A percentile compares a stretch with the other conserved stretches of the same genome.
phyloP scores from a whole-genome alignment of 1,284 basidiomycete genomes.

The Sporisorium reilianum region DNA sequence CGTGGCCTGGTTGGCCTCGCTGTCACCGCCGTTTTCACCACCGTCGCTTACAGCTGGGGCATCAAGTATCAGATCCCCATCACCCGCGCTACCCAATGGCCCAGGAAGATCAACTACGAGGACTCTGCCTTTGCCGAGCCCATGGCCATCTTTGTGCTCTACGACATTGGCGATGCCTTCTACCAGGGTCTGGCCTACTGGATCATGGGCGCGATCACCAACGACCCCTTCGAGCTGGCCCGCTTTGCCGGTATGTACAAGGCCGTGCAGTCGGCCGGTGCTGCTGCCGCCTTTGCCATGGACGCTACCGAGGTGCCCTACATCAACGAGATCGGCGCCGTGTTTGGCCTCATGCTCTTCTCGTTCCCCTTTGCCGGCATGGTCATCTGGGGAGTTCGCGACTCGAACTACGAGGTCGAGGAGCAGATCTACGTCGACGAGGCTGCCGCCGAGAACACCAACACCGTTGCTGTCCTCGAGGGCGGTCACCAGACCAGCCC shows the following conservation, averaged over 20 bases:
- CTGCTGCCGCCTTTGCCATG: slow-evolving; percentile 50
- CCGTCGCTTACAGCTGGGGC: slow-evolving; percentile 38
- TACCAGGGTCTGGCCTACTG: slow-evolving; percentile 52
- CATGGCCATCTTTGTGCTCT: slow-evolving; percentile 36
- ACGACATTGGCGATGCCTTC: slow-evolving; percentile 40
- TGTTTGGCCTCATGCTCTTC: slow-evolving; percentile 34
- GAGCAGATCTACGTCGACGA: slow-evolving; percentile 35
- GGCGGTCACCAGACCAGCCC: slow-evolving; percentile 9
- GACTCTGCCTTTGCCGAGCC: slow-evolving; percentile 35
- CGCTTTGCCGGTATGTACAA: slow-evolving; percentile 56
- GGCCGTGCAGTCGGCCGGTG: slow-evolving; percentile 56
- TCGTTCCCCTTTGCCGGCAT: slow-evolving; percentile 31
- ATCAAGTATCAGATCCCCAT: slow-evolving; percentile 43
- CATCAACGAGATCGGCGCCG: slow-evolving; percentile 42
- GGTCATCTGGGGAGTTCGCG: slow-evolving; percentile 28
- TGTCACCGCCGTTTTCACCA: slow-evolving; percentile 24
- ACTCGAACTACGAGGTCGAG: slow-evolving; percentile 41
- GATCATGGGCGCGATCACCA: slow-evolving; percentile 59
- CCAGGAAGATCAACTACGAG: slow-evolving; percentile 33
- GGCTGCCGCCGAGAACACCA: slow-evolving; percentile 21
- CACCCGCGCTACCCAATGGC: slow-evolving; percentile 38
- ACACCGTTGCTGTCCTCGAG: slow-evolving; percentile 29
- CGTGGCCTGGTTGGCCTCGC: slow-evolving; percentile 28
- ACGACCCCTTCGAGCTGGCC: slow-evolving; percentile 60
- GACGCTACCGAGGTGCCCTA: slow-evolving; percentile 39